These are phyloP conservation scores for Starmerella roubikii DNA, from an alignment of 805 yeast species.

Conservation along the genomic window DNA sequence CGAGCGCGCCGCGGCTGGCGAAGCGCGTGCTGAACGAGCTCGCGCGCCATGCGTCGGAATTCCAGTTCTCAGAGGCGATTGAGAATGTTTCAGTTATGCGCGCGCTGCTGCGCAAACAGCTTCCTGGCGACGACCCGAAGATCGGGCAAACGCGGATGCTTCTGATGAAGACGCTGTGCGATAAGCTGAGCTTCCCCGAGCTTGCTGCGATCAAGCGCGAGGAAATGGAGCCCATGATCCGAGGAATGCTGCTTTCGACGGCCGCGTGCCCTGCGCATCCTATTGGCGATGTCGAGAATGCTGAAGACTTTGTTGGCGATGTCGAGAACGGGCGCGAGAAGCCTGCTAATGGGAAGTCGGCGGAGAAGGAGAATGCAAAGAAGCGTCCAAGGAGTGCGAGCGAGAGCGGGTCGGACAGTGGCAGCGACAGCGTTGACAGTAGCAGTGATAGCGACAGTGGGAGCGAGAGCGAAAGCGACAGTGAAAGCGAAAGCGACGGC, in stretches of 20 bases:
- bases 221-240: constrained; percentile 30
- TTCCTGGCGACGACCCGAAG: constrained; percentile 19
- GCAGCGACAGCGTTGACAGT: background rate
- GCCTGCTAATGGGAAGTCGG: background rate
- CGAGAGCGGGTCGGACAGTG: background rate
- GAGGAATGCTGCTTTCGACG: constrained; percentile 16
- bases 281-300: constrained; percentile 8
- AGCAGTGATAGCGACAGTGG: background rate
- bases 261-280: constrained; percentile 17
- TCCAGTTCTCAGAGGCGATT: constrained; percentile 41
- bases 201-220: constrained; percentile 35
- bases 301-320: constrained; percentile 10
- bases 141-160: constrained; percentile 49
- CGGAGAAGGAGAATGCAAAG: background rate
- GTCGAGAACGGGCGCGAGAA: background rate
- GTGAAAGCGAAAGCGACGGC: background rate
- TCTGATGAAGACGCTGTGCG: constrained; percentile 57
- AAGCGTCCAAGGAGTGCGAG: background rate
- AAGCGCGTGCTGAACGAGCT: constrained; percentile 46
- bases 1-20: constrained; percentile 66
- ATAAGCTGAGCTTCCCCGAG: constrained; percentile 40
- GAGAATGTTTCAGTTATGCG: constrained; percentile 47
- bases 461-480: background rate
- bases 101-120: constrained; percentile 32
- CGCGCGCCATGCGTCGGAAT: constrained; percentile 30